Base-by-base conservation (phyloP, 176 grass and related monocot genomes). In the Juncus effusus region DNA sequence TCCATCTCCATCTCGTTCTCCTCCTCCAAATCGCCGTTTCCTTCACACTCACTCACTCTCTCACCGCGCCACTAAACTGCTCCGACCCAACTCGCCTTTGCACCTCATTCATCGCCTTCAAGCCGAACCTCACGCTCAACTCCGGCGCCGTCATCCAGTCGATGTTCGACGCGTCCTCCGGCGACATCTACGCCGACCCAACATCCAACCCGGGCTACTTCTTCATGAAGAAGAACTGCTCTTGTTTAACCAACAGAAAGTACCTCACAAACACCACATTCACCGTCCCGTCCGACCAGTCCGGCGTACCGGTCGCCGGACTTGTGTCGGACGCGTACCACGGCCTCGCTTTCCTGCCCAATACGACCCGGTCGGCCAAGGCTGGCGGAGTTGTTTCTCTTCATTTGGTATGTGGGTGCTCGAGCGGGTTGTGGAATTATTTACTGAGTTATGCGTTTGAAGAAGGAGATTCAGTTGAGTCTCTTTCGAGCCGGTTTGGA, bases 211-310 rank as follows among this genome's bases (percentile, higher is more conserved):
- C 88, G 6, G 88, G 88, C 7, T 93, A 84, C 78, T 85, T 82
- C 36, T 99, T 99, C 76, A 68, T 99, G 50, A 85, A 85, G 15
- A 99, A 99, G 88, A 99, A 99, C 88, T 99, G 94, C 75, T 93
- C 94, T 40, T 99, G 94, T 81, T 64, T 93, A 63, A 79, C 79
- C 53, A 74, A 79, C 10, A 80, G 82, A 65, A 82, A 84, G 73
- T 99, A 93, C 78, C 80, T 99, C 60, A 80, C 83, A 54, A 99
- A 87, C 73, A 93, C 94, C 37, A 93, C 94, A 59, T 89, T 86
- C 75, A 99, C 85, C 9, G 51, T 89, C 73, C 83, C 82, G 44
- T 67, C 36, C 51, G 63, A 66, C 59, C 57, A 62, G 13, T 67
- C 76, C 16, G 85, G 84, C 13, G 50, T 69, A 61, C 84, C 91